Base-by-base conservation (phyloP, 768 basidiomycete species). In the Boletus huronensis region DNA sequence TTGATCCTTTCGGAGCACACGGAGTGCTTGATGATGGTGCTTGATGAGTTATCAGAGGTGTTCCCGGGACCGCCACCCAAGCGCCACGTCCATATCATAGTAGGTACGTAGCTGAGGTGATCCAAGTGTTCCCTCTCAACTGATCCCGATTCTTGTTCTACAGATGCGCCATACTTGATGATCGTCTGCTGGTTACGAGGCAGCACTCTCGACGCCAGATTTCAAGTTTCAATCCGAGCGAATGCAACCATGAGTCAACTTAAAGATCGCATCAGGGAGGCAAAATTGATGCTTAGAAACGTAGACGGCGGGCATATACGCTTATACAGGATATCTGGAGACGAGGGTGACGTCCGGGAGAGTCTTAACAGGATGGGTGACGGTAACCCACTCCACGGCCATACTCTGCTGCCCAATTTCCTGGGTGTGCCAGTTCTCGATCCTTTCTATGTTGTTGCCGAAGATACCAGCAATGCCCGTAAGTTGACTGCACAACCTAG, bases 181-280 rank as follows among this genome's bases (percentile, higher is more conserved):
- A n/a, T n/a, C n/a, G n/a, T n/a, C n/a, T n/a, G n/a, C n/a, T n/a
- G n/a, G n/a, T n/a, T n/a, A n/a, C n/a, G n/a, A n/a, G n/a, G n/a
- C n/a, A n/a, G n/a, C n/a, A n/a, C n/a, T n/a, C n/a, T n/a, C n/a
- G n/a, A n/a, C n/a, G n/a, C n/a, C n/a, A n/a, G n/a, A n/a, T n/a
- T n/a, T n/a, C 9, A 77, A 3, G 5, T 32, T 32, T 14, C 32
- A 32, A 32, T 32, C 32, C 32, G 32, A 32, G 32, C 11, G 13
- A 14, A 32, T 32, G 32, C 13, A 32, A 32, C 32, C 32, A 32
- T 32, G 11, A 32, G 32, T 10, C 5, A 42, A 16, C 25, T 42
- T 17, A 42, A 26, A 26, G 8, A 23, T 13, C 40, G 1, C 40
- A 23, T 40, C 17, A 36, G 6, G 16, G 17, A 36, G 17, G 17